phyloP scores from a whole-genome alignment of 225 moss, liverwort and hornwort species.

The Polytrichum commune region DNA sequence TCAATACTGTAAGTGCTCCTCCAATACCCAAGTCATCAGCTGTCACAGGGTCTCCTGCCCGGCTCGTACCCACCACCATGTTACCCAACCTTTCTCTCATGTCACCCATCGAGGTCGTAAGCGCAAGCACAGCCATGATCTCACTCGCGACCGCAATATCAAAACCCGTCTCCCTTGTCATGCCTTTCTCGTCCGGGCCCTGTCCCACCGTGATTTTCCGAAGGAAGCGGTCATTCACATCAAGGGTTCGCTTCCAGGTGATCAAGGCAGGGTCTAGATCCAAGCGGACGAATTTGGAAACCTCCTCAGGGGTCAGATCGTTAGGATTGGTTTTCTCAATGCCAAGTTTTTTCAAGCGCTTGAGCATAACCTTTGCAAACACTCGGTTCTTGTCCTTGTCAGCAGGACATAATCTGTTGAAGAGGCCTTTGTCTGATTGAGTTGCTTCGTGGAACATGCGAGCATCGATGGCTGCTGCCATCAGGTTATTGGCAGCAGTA shows the following conservation, averaged over 20 bases:
- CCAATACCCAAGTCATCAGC: conserved; percentile 90
- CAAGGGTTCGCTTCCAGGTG: conserved; percentile 92
- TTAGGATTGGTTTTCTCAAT: conserved; percentile 75
- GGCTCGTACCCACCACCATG: conserved; percentile 93
- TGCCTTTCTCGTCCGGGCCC: conserved; percentile 93
- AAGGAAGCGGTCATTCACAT: conserved; percentile 90
- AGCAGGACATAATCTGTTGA: conserved; percentile 86
- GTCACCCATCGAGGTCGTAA: conserved; percentile 81
- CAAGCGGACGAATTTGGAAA: conserved; percentile 69
- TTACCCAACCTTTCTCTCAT: conserved; percentile 88
- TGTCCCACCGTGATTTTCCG: conserved; percentile 87
- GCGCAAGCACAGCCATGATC: conserved; percentile 95
- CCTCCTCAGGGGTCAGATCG: conserved; percentile 66
- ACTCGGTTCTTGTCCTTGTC: conserved; percentile 76
- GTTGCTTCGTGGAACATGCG: conserved; percentile 93
- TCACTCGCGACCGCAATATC: conserved; percentile 97
- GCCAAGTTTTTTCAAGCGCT: conserved; percentile 85
- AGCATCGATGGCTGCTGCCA: conserved; percentile 92
- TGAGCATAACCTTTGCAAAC: conserved; percentile 76
- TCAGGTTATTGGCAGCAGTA: conserved; percentile 91
- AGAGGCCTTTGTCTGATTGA: conserved; percentile 80
- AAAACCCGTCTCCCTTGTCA: conserved; percentile 92
- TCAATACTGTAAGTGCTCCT: conserved; percentile 94
- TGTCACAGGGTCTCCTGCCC: conserved; percentile 76
- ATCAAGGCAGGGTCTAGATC: conserved; percentile 80